Base-by-base conservation (phyloP, 2,329 filamentous ascomycete species). In the Colletotrichum ledebouriae region DNA sequence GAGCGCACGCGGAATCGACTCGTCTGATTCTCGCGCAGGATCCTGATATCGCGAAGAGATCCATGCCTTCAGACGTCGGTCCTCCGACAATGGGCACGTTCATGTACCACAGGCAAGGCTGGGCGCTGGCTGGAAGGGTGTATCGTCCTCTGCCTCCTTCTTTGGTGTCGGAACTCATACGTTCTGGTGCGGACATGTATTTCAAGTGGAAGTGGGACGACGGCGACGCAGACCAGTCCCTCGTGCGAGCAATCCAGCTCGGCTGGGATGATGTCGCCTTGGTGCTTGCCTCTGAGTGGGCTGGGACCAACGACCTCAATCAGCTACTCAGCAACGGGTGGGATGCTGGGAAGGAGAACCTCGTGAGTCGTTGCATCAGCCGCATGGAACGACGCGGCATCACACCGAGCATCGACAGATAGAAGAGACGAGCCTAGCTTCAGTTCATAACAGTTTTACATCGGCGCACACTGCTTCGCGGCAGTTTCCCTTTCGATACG, bases 181-280 rank as follows among this genome's bases (percentile, higher is more conserved):
- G 49, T 29, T 25, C 15, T 34, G 49, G 29, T n/a, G 49, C 49
- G 22, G 49, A 34, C 15, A 34, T 52, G 49, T 52, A 29, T n/a
- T 34, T 52, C 49, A 52, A 34, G 25, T 52, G 49, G 25, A 52
- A 52, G 22, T 52, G 49, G 49, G 49, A 52, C 29, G 49, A 52
- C 5, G 22, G 29, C 29, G 49, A 29, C 12, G 22, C 49, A n/a
- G 49, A 34, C 49, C 29, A 52, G 49, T 52, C 49, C 15, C 49
- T 34, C 15, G 34, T 52, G 29, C 49, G 29, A 6, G 50, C 50
- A 11, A 53, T 53, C 3, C 25, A 53, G 15, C 3, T 53, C 17
- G 22, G 33, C 50, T 53, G 50, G 29, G 33, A 13, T 17, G 50
- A 53, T 12, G 50, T 53, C n/a, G 50, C n/a, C 17, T 6, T 37